Base-by-base conservation (phyloP, 2,329 filamentous ascomycete species). In the Sarocladium strictum region DNA sequence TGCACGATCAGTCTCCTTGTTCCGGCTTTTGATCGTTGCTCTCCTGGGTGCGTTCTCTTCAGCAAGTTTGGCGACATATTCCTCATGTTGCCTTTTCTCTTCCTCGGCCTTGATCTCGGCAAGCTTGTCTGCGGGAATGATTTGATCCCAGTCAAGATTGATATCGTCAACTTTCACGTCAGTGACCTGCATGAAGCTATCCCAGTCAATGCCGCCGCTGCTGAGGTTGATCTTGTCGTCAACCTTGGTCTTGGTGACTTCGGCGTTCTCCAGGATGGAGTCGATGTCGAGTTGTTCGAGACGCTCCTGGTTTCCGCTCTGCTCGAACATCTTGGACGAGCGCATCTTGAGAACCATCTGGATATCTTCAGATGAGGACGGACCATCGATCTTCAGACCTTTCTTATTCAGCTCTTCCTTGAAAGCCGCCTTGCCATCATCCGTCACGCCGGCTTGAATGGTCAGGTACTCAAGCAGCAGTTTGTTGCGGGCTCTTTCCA, bases 251-350 rank as follows among this genome's bases (percentile, higher is more conserved):
- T 96, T 93, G 63, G 96, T 95, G 63, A 97, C 85, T 72, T 99
- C 94, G 26, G 95, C 94, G 68, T 97, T 97, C 64, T 94, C 94
- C 15, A 99, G 83, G 37, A 99, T 94, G 9, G 92, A 90, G 67
- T 99, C 95, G 62, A 99, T 97, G 67, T 99, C 94, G 23, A 99
- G 85, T 70, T 97, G 91, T 71, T 99, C 94, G 4, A 99, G 79
- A 67, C 96, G 94, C 72, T 93, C 88, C 70, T 99, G 94, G 67
- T 99, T 99, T 56, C 90, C 90, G 11, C 89, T 94, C 69, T 97
- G 93, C 71, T 97, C 93, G 62, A 99, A 99, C 87, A 99, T 96
- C 71, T 94, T 96, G 67, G 97, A 94, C n/a, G 94, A 96, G 62
- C 94, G 88, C 72, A 93, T 91, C 75, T 97, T 97, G 65, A 99